Conservation (phyloP, 257 asterid genomes). For the Solanum infundibuliforme region DNA sequence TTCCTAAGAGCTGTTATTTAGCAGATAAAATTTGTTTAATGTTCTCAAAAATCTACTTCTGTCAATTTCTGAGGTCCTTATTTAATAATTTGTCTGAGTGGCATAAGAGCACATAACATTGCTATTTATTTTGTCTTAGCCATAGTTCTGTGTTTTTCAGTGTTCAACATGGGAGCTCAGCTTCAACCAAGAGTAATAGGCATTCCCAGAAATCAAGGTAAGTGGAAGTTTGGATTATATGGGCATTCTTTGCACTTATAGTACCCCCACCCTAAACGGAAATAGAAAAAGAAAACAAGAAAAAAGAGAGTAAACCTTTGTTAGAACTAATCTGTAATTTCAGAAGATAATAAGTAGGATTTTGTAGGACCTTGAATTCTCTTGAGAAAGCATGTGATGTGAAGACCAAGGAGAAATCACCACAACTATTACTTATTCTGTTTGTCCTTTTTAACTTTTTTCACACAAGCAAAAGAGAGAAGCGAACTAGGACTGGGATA, state of each 20-base stretch:
- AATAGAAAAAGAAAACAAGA: background rate
- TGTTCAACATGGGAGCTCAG: conserved; percentile 8
- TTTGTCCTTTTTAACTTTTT: background rate
- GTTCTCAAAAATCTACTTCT: background rate
- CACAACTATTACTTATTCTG: background rate
- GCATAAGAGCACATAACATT: background rate
- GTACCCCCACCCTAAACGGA: background rate
- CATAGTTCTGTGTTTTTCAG: background rate
- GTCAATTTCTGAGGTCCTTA: background rate
- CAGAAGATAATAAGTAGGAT: background rate
- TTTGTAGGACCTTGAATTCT: background rate
- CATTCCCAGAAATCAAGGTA: conserved; percentile 10
- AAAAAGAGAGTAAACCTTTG: background rate
- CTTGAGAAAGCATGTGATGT: background rate
- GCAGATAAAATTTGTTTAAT: background rate
- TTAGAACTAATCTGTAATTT: background rate
- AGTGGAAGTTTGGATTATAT: background rate
- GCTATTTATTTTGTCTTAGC: background rate
- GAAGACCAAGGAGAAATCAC: background rate
- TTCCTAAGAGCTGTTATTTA: background rate
- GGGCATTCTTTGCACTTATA: background rate
- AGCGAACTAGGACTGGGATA: background rate
- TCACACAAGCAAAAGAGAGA: background rate
- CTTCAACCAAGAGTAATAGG: conserved; percentile 11
- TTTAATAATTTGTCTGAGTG: background rate